Base-by-base conservation (phyloP, 306 rosid genomes). In the Dalbergia oliveri region DNA sequence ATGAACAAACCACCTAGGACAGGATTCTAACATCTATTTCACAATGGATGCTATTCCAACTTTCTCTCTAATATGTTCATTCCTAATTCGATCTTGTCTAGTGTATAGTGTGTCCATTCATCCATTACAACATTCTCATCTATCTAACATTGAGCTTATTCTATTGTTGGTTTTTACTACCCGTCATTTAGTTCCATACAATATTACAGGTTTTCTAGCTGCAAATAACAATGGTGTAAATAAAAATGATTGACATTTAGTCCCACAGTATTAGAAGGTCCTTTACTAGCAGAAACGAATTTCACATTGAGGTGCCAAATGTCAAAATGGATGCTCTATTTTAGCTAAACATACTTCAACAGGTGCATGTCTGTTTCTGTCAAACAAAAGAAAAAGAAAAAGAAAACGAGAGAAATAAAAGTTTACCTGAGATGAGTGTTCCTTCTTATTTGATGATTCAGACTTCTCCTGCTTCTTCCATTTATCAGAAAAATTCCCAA, bases 381-480 rank as follows among this genome's bases (percentile, higher is more conserved):
- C 11, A 54, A 18, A 4, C 31, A 69, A 39, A 58, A 44, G 13
- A 11, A 26, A 31, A 0, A 5, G 13, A 49, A 33, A 49, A 47
- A 39, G 4, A 43, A 66, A 35, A 41, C 21, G 73, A 65, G 26
- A 37, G 53, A 72, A 70, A 51, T 11, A 33, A 49, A 76, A 33
- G 49, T 50, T 82, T 85, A 90, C 97, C 90, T 80, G 84, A 68
- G 91, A 85, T 63, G 88, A 79, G 64, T 82, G 63, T 72, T 90
- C 88, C 70, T 79, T 87, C 69, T 88, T 83, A 77, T 77, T 83
- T 50, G 91, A 81, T 8, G 92, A 72, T 47, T 93, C 82, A 0
- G 90, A 72, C 53, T 86, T 89, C 81, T 84, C 80, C 72, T 89
- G 93, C 80, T 84, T 89, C 87, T 93, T 91, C 91, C 90, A 85